Evolutionary conservation across 495 filamentous ascomycete genomes (phyloP).

Genomic region (Penicillium pancosmium): DNA sequence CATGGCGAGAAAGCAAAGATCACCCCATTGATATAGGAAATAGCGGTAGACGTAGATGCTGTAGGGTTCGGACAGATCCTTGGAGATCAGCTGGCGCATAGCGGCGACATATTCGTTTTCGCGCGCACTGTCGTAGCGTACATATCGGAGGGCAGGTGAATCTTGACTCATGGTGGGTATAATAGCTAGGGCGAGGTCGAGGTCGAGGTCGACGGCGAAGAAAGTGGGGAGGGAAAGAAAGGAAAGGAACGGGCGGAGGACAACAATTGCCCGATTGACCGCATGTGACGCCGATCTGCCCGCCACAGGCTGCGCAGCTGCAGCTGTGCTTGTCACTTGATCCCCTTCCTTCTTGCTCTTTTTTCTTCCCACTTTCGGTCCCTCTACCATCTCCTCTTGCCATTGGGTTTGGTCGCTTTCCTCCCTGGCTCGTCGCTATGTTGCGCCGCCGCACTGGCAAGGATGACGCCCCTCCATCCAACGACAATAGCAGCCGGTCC

Average conservation of each 20-base stretch:
- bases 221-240: slow-evolving; percentile 12
- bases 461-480: slow-evolving; percentile 30
- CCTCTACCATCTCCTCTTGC: slow-evolving; percentile 4
- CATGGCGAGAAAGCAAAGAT: slow-evolving; percentile 91
- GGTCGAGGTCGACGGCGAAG: slow-evolving; percentile 1
- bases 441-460: slow-evolving; percentile 47
- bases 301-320: slow-evolving; percentile 11
- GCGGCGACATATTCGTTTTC: slow-evolving; percentile 82
- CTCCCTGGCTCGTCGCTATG: slow-evolving; percentile 33
- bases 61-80: slow-evolving; percentile 97
- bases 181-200: slow-evolving; percentile 5
- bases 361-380: background rate
- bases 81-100: slow-evolving; percentile 92
- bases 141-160: slow-evolving; percentile 64
- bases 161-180: slow-evolving; percentile 33
- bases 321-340: slow-evolving; percentile 7
- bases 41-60: slow-evolving; percentile 99
- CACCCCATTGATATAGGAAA: slow-evolving; percentile 97
- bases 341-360: slow-evolving; percentile 8
- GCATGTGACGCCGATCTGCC: slow-evolving; percentile 40
- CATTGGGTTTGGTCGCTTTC: slow-evolving; percentile 9
- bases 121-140: slow-evolving; percentile 77
- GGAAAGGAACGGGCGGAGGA: slow-evolving; percentile 17
- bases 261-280: slow-evolving; percentile 25
- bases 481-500: slow-evolving; percentile 15